These are phyloP conservation scores for Ogataea allantospora DNA, from an alignment of 805 yeast species.

Conservation along the genomic window DNA sequence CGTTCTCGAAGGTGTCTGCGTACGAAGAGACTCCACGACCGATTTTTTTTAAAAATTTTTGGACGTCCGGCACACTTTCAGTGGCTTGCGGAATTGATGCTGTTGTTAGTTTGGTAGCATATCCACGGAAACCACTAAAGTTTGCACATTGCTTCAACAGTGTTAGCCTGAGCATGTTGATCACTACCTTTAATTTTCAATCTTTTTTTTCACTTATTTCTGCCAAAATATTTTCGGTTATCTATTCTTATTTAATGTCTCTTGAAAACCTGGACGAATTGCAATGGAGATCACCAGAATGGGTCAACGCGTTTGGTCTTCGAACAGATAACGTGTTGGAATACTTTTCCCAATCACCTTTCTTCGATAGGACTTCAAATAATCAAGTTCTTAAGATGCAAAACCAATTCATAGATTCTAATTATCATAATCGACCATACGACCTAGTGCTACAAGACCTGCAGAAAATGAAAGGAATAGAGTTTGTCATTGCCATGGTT, in stretches of 20 bases:
- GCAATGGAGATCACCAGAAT: conserved; percentile 97
- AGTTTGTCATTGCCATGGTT: conserved; percentile 70
- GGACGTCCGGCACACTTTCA: conserved; percentile 60
- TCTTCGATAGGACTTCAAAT: conserved; percentile 89
- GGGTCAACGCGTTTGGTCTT: conserved; percentile 88
- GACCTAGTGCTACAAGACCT: conserved; percentile 47
- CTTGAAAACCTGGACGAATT: conserved; percentile 66
- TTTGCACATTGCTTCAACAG: not conserved
- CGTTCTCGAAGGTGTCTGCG: conserved; percentile 62
- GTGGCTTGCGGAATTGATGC: conserved; percentile 49
- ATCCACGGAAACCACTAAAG: not conserved
- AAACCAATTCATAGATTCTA: conserved; percentile 66
- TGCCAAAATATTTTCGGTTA: not conserved
- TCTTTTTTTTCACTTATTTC: conserved; percentile 1
- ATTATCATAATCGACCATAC: conserved; percentile 35
- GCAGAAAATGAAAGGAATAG: conserved; percentile 78
- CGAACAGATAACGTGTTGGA: conserved; percentile 89
- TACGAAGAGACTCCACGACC: conserved; percentile 76
- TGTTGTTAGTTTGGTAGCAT: conserved; percentile 1
- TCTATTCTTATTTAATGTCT: conserved; percentile 9
- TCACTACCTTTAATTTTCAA: conserved; percentile 4
- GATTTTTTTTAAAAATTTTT: conserved; percentile 68
- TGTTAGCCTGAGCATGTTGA: conserved; percentile 7
- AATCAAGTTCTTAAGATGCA: conserved; percentile 97
- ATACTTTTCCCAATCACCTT: conserved; percentile 91